Conservation (phyloP, 805 yeast species). For the Sporopachydermia lactativora region DNA sequence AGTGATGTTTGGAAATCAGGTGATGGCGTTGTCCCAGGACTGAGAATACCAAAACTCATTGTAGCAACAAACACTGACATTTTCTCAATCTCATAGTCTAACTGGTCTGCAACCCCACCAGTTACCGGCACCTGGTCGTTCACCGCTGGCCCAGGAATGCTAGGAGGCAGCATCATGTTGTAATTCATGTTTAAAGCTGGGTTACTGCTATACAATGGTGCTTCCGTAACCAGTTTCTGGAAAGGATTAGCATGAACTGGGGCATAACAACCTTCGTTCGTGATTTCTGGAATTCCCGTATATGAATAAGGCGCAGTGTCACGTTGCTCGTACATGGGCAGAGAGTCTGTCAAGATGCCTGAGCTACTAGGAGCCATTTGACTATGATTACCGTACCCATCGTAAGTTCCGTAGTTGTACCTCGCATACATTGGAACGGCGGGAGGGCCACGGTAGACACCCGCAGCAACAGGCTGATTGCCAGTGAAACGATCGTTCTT, state of each 20-base stretch:
- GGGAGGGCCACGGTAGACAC: background rate
- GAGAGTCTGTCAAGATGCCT: too few relatives aligned
- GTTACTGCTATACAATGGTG: background rate
- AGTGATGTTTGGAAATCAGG: constrained; percentile 43
- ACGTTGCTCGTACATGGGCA: background rate
- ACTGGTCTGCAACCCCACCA: constrained; percentile 67
- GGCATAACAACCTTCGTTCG: too few relatives aligned
- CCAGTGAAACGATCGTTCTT: background rate
- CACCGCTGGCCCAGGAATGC: background rate
- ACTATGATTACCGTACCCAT: background rate
- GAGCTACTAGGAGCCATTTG: too few relatives aligned
- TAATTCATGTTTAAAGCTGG: background rate
- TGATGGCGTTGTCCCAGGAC: constrained; percentile 21
- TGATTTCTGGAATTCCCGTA: too few relatives aligned
- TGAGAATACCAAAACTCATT: constrained; percentile 44
- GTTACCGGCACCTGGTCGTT: constrained; percentile 12
- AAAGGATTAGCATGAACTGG: background rate
- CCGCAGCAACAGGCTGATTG: background rate
- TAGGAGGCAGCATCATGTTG: background rate
- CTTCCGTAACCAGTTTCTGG: background rate
- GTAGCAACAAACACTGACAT: constrained; percentile 76
- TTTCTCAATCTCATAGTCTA: constrained; percentile 64
- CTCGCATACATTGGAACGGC: background rate
- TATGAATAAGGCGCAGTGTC: background rate
- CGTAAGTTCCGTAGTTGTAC: background rate